Conservation (phyloP, 768 basidiomycete species). For the Tylopilus vinaceipallidus region DNA sequence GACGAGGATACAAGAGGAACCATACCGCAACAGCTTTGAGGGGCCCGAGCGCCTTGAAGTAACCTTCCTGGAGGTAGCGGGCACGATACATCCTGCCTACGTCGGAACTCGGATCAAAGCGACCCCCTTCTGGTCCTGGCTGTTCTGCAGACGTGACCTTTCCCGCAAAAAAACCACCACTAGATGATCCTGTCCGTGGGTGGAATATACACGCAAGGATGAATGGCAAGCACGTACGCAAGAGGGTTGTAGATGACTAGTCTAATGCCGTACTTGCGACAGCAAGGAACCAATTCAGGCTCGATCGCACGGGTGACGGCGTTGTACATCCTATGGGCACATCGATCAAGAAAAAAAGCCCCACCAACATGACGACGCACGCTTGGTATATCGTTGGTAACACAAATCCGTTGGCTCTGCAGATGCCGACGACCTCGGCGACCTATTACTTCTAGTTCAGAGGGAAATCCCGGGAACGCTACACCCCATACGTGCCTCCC, state of each 20-base stretch:
- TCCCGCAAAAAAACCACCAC: constrained; percentile 36
- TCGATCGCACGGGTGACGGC: constrained; percentile 48
- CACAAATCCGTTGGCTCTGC: constrained; percentile 51
- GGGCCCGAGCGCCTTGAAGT: constrained; percentile 42
- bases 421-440: constrained; percentile 58
- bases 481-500: constrained; percentile 51
- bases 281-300: constrained; percentile 52
- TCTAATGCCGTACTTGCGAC: constrained; percentile 55
- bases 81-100: constrained; percentile 46
- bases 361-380: constrained; percentile 36
- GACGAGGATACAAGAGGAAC: not conserved
- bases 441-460: constrained; percentile 33
- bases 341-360: too few relatives aligned
- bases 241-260: constrained; percentile 59
- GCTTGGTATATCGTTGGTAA: constrained; percentile 57
- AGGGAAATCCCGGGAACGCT: too few relatives aligned
- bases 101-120: constrained; percentile 38
- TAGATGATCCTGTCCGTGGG: too few relatives aligned
- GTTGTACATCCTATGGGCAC: constrained; percentile 41
- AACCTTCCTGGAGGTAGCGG: constrained; percentile 42
- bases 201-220: too few relatives aligned
- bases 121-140: constrained; percentile 34
- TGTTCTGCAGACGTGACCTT: constrained; percentile 41
- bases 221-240: too few relatives aligned
- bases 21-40: constrained; percentile 42